These are phyloP conservation scores for Trichoderma cornu-damae DNA, from an alignment of 2,329 filamentous ascomycete genomes.

Conservation along the genomic window DNA sequence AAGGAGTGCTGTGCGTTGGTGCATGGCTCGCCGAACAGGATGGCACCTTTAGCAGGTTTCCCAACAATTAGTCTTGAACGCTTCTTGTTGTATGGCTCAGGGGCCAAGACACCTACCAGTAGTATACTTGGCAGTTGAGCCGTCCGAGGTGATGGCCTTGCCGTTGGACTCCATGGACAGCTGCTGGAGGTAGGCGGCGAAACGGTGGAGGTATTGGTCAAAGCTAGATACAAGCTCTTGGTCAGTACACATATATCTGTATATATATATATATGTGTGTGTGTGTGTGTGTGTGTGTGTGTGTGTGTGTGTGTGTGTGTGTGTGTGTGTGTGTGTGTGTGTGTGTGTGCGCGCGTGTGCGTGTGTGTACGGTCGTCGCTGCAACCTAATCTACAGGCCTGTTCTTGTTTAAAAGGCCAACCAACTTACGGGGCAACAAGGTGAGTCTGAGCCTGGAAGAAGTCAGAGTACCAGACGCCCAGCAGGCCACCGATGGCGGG, in stretches of 20 bases:
- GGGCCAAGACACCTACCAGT: conserved; percentile 50
- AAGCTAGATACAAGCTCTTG: conserved; percentile 51
- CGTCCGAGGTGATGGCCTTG: conserved; percentile 89
- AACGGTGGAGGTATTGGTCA: conserved; percentile 98
- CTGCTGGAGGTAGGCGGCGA: conserved; percentile 98
- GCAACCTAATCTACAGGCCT: too few relatives aligned
- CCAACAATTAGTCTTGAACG: conserved; percentile 20
- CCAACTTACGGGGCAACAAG: conserved; percentile 80
- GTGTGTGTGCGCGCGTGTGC: too few relatives aligned
- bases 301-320: too few relatives aligned
- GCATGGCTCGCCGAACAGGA: conserved; percentile 95
- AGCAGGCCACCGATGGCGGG: conserved; percentile 85
- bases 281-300: too few relatives aligned
- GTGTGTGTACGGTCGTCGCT: too few relatives aligned
- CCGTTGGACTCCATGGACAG: conserved; percentile 99
- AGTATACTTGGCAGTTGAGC: conserved; percentile 90
- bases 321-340: too few relatives aligned
- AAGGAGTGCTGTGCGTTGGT: conserved; percentile 99
- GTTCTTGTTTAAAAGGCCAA: too few relatives aligned
- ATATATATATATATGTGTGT: too few relatives aligned
- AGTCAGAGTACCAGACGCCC: conserved; percentile 98
- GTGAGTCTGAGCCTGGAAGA: conserved; percentile 97
- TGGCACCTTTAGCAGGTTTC: conserved; percentile 53
- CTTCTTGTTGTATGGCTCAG: too few relatives aligned
- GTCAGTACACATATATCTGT: conserved; percentile 17